Conservation (phyloP, 2,329 filamentous ascomycete genomes). For the Setomelanomma holmii region DNA sequence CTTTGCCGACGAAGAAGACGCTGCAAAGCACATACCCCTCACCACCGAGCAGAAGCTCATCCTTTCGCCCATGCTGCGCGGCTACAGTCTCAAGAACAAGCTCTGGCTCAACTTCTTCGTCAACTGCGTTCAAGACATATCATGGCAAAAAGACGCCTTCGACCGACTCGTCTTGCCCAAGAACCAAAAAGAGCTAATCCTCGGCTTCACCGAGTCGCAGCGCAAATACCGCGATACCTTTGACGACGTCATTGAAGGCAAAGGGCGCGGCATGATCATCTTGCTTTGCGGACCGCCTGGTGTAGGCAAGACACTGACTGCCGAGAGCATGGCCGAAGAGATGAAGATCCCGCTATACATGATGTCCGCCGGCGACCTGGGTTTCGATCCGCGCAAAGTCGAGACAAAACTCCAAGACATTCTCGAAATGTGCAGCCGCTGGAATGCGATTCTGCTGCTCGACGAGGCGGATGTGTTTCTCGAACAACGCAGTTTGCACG, state of each 20-base stretch:
- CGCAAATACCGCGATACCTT: conserved; percentile 52
- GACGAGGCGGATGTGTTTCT: conserved; percentile 72
- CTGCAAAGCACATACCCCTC: conserved; percentile 16
- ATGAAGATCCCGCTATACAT: conserved; percentile 63
- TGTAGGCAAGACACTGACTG: conserved; percentile 35
- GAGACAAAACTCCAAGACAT: conserved; percentile 82
- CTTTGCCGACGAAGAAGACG: conserved; percentile 24
- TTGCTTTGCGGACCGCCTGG: conserved; percentile 36
- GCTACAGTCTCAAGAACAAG: conserved; percentile 32
- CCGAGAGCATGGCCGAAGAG: conserved; percentile 27
- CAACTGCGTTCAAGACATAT: conserved; percentile 52
- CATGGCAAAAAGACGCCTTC: conserved; percentile 54
- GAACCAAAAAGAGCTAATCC: conserved; percentile 32
- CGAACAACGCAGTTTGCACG: conserved; percentile 54
- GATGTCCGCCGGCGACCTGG: conserved; percentile 80
- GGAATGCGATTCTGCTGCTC: conserved; percentile 67
- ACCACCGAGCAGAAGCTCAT: conserved; percentile 37
- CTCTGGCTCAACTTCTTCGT: conserved; percentile 43
- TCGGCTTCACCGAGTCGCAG: conserved; percentile 76
- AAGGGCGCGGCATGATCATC: conserved; percentile 39
- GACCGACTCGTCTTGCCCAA: conserved; percentile 49
- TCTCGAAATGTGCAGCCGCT: conserved; percentile 76
- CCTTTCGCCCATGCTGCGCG: conserved; percentile 55
- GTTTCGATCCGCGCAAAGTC: conserved; percentile 58
- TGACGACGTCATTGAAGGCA: conserved; percentile 58